phyloP scores from a whole-genome alignment of 1,284 basidiomycete genomes.

The Ustilago trichophora region DNA sequence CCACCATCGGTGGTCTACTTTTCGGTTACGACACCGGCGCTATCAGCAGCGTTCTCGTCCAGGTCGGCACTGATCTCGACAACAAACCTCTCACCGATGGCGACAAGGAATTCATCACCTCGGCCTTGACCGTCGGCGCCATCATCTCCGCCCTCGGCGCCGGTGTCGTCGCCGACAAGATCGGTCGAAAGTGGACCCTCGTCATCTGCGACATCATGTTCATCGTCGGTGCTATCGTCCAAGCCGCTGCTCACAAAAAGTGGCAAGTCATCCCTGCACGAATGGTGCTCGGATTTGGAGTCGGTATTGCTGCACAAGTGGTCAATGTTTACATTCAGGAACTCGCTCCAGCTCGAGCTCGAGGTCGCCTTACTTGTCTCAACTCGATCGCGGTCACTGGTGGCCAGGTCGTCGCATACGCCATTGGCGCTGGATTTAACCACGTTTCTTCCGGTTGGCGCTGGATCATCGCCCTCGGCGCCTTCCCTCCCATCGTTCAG shows the following conservation, averaged over 20 bases:
- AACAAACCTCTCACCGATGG: constrained; percentile 28
- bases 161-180: constrained; percentile 63
- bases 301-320: constrained; percentile 65
- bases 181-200: constrained; percentile 67
- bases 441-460: constrained; percentile 65
- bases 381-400: constrained; percentile 67
- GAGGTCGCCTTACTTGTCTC: constrained; percentile 67
- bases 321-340: constrained; percentile 68
- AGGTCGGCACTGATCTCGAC: constrained; percentile 42
- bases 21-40: constrained; percentile 52
- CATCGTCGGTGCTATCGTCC: constrained; percentile 66
- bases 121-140: constrained; percentile 46
- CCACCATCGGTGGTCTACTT: constrained; percentile 41
- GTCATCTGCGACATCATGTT: constrained; percentile 59
- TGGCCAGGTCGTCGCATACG: constrained; percentile 67
- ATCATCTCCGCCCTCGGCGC: constrained; percentile 63
- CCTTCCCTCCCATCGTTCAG: constrained; percentile 64
- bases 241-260: constrained; percentile 64
- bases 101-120: constrained; percentile 51
- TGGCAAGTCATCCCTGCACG: constrained; percentile 66
- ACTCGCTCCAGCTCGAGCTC: constrained; percentile 66
- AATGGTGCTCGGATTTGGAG: constrained; percentile 67
- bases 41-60: constrained; percentile 36
- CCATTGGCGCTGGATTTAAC: constrained; percentile 56
- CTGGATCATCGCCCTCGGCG: constrained; percentile 67